Conservation (phyloP, 768 basidiomycete species). For the Phaeotremella fagi region DNA sequence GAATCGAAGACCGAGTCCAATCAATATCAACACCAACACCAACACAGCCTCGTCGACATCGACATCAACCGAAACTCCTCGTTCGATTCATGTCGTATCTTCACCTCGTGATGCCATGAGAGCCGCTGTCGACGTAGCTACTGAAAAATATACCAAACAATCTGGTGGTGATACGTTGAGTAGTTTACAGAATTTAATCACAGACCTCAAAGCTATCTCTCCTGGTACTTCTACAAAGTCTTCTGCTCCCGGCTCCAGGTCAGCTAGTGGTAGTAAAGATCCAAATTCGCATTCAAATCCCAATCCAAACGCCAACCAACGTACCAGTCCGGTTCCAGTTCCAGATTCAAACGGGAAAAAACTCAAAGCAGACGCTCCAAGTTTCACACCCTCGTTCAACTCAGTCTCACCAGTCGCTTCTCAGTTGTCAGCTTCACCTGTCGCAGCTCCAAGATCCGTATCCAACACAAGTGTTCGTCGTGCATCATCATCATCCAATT, state of each 20-base stretch:
- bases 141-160: constrained; percentile 15
- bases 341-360: constrained; percentile 18
- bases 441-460: constrained; percentile 1
- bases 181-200: constrained; percentile 79
- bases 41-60: background rate
- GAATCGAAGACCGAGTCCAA: constrained; percentile 19
- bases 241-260: constrained; percentile 16
- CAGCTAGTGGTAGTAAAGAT: constrained; percentile 12
- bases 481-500: constrained; percentile 10
- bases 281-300: constrained; percentile 1
- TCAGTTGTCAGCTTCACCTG: constrained; percentile 19
- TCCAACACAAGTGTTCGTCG: constrained; percentile 15
- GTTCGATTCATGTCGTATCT: constrained; percentile 19
- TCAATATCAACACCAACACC: constrained; percentile 19
- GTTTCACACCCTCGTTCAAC: constrained; percentile 34
- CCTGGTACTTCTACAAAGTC: constrained; percentile 51
- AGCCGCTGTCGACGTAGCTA: constrained; percentile 31
- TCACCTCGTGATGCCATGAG: constrained; percentile 29
- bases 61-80: constrained; percentile 5
- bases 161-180: constrained; percentile 30
- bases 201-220: constrained; percentile 82
- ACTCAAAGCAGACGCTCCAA: constrained; percentile 43
- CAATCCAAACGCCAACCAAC: constrained; percentile 4
- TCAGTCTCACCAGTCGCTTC: constrained; percentile 24
- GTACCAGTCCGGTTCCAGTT: constrained; percentile 13